Evolutionary conservation across 2,329 filamentous ascomycete species (phyloP).

Genomic region (Cladosporium colombiae): DNA sequence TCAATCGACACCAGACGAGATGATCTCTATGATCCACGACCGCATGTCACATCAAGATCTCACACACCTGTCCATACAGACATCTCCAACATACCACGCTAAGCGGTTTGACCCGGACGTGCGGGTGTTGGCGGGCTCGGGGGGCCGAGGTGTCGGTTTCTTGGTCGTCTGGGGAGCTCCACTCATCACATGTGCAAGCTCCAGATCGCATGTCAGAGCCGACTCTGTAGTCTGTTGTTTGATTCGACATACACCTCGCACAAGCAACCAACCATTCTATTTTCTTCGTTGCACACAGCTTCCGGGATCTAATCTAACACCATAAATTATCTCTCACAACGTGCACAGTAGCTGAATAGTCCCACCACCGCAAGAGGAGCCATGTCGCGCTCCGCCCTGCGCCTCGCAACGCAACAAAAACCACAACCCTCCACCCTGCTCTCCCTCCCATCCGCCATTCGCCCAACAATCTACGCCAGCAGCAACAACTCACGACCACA

Average conservation of each 20-base stretch:
- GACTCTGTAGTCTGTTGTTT: background rate
- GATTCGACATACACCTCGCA: background rate
- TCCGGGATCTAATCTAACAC: too few species aligned
- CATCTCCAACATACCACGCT: background rate
- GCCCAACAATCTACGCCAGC: conserved; percentile 29
- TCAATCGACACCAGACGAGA: background rate
- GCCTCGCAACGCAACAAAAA: conserved; percentile 14
- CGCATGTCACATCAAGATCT: background rate
- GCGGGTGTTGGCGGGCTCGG: background rate
- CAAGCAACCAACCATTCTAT: background rate
- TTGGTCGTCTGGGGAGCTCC: background rate
- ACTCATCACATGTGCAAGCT: background rate
- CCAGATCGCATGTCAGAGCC: background rate
- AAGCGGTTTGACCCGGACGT: background rate
- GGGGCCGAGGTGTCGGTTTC: background rate
- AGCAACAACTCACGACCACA: conserved; percentile 24
- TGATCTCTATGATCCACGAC: background rate
- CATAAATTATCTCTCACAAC: too few species aligned
- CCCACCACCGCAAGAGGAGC: background rate
- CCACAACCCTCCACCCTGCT: conserved; percentile 28
- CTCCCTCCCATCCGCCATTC: conserved; percentile 31
- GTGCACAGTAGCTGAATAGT: too few species aligned
- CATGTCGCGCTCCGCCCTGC: conserved; percentile 14
- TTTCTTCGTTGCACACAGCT: background rate
- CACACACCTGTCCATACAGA: background rate